phyloP scores from a whole-genome alignment of 176 grass and related monocot species.

The Lolium perenne region DNA sequence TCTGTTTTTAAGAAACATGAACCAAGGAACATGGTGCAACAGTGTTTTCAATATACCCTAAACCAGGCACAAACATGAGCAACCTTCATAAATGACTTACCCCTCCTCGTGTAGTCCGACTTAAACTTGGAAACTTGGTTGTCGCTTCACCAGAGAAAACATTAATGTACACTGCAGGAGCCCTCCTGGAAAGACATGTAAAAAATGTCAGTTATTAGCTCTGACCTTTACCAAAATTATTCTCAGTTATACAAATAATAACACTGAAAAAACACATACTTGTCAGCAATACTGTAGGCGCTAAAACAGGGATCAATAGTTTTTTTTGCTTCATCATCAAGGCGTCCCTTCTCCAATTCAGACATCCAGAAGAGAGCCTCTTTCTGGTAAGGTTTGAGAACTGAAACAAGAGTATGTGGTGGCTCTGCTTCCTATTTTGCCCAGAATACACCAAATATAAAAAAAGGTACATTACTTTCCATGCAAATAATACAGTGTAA shows the following conservation, averaged over 20 bases:
- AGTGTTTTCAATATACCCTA: slow-evolving; percentile 14
- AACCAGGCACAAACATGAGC: slow-evolving; percentile 38
- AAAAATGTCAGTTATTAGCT: slow-evolving; percentile 14
- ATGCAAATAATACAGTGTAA: neutral
- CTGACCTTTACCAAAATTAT: neutral
- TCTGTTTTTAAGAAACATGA: neutral
- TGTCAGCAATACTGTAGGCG: slow-evolving; percentile 75
- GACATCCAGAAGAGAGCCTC: slow-evolving; percentile 97
- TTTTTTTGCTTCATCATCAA: slow-evolving; percentile 53
- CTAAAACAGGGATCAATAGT: slow-evolving; percentile 87
- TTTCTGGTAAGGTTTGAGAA: slow-evolving; percentile 87
- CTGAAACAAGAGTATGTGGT: slow-evolving; percentile 66
- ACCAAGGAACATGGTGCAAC: neutral
- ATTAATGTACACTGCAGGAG: slow-evolving; percentile 75
- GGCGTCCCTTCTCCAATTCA: slow-evolving; percentile 73
- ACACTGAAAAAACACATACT: slow-evolving; percentile 52
- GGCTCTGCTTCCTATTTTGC: slow-evolving; percentile 75
- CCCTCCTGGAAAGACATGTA: slow-evolving; percentile 53
- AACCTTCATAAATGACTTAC: slow-evolving; percentile 56
- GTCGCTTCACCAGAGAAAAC: slow-evolving; percentile 84
- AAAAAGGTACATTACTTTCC: neutral
- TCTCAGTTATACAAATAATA: neutral
- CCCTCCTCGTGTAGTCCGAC: slow-evolving; percentile 69
- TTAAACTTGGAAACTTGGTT: slow-evolving; percentile 74
- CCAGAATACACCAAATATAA: neutral